Evolutionary conservation across 495 filamentous ascomycete genomes (phyloP), one percentile per base, ranked within the genome.

Genomic region (Neurospora sublineolata): DNA sequence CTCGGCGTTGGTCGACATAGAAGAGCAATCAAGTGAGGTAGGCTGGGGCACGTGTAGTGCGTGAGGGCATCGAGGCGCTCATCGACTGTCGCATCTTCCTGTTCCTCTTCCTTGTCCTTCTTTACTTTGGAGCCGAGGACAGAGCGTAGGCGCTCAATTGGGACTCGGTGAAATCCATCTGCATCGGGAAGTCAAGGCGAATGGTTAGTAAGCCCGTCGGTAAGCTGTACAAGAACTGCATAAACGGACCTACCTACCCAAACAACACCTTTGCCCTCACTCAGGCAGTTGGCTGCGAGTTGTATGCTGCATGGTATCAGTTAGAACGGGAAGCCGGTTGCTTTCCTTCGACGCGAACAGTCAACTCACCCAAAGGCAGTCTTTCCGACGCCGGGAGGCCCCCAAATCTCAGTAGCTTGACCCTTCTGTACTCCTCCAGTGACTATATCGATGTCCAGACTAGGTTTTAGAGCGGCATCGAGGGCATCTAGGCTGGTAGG

Each of bases 181-280:
- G 58, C 20, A 64, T 33, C 18, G 40, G 52, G 20, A 44, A 23
- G 69, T 75, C 7, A 77, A 71, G 27, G 52, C 14, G 72, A 46
- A 71, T 30, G 68, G 70, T 38, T 0, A 16, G 20, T 33, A 23
- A 72, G 39, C 7, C 70, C 69, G 20, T 39, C 73, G 60, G 71
- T 37, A 27, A 58, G 72, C 44, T 73, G 70, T 38, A 27, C 42
- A 67, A 40, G 69, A 70, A 37, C 46, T 38, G 20, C 41, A 33
- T 67, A 67, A 76, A 86, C 89, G 78, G 81, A 95, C 93, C 93
- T 82, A 97, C 93, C 93, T 82, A 97, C 89, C 94, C 94, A 97
- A 37, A 94, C 85, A 11, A 96, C 93, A 58, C 85, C 83, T 23
- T 85, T 79, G 41, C 91, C 89, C 68, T 84, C 84, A 46, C 81